Evolutionary conservation across 2,329 filamentous ascomycete genomes (phyloP), one percentile per base, ranked within the genome.

Genomic region (Fusarium lyarnte): DNA sequence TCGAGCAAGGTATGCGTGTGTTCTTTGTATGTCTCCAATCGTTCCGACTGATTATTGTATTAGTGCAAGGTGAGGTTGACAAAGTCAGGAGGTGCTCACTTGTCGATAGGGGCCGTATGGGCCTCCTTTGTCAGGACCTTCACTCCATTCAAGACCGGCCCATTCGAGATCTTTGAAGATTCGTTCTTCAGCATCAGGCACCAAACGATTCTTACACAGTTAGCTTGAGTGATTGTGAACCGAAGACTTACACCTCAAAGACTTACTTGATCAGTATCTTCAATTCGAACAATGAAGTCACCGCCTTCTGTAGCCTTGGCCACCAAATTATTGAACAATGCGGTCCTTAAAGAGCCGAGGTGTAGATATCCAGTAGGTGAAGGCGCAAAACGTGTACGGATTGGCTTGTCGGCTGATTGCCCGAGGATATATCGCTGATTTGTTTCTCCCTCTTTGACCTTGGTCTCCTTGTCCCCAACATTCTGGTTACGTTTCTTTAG

Each of bases 361-460:
- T 99, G 96, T 29, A 99, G 87, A 77, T 95, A 95, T 3, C 96
- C 96, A 0, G 96, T 99, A 0, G 96, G 96, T 3, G 96, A 98
- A 1, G 96, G 96, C 2, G 97, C 96, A 82, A 99, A 99, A 51
- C 96, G 91, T 23, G 96, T 78, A 35, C 82, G 75, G 52, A 83
- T 81, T 17, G 81, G 81, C 17, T 75, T 63, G 94, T 80, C 94
- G 87, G 66, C 90, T 90, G 74, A 77, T 53, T 82, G 78, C 17
- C 81, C 81, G 5, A 83, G 75, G 57, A 83, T 80, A 46, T 74
- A 77, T 49, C 73, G 79, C 27, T 78, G 69, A 2, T 51, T 36
- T 10, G 59, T 16, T 25, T 58, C 67, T 38, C 42, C 33, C 17
- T 53, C 49, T 21, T 62, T 70, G 27, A 16, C 23, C 19, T 62